phyloP scores from a whole-genome alignment of 441 rosid genomes.

The Theobroma grandiflorum region DNA sequence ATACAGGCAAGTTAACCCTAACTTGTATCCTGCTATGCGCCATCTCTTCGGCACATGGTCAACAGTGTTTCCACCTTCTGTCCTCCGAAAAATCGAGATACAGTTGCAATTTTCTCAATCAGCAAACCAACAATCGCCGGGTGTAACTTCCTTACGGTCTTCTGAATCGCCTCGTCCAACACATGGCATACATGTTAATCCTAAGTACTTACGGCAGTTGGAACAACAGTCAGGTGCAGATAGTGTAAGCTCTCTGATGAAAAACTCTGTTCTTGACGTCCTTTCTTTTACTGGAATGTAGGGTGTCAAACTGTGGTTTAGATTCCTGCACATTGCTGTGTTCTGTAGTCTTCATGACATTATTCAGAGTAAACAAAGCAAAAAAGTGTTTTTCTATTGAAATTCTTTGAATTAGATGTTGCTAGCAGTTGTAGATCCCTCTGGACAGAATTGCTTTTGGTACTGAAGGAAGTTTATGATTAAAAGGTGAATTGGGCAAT shows the following conservation, averaged over 20 bases:
- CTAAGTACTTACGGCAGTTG: conserved; percentile 86
- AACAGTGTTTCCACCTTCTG: conserved; percentile 73
- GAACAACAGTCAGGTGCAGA: conserved; percentile 78
- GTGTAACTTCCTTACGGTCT: conserved; percentile 52
- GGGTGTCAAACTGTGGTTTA: neutral
- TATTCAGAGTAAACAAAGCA: neutral
- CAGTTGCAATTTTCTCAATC: conserved; percentile 69
- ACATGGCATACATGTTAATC: conserved; percentile 96
- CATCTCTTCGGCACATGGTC: conserved; percentile 99
- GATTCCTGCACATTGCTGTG: neutral
- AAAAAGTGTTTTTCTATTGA: neutral
- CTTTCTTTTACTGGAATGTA: neutral
- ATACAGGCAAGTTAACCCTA: conserved; percentile 80
- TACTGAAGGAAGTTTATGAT: neutral
- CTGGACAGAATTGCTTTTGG: neutral
- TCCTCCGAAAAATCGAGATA: conserved; percentile 74
- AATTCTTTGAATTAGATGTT: neutral
- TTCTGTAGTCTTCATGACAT: neutral
- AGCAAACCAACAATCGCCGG: conserved; percentile 54
- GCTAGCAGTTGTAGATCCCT: conserved; percentile 3
- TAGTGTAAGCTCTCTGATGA: conserved; percentile 62
- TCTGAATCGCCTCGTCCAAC: conserved; percentile 81
- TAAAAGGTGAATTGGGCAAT: conserved; percentile 3
- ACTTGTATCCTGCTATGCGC: conserved; percentile 76
- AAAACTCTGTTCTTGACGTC: conserved; percentile 6